Base-by-base conservation (phyloP, 257 asterid species). In the Scutellaria barbata region DNA sequence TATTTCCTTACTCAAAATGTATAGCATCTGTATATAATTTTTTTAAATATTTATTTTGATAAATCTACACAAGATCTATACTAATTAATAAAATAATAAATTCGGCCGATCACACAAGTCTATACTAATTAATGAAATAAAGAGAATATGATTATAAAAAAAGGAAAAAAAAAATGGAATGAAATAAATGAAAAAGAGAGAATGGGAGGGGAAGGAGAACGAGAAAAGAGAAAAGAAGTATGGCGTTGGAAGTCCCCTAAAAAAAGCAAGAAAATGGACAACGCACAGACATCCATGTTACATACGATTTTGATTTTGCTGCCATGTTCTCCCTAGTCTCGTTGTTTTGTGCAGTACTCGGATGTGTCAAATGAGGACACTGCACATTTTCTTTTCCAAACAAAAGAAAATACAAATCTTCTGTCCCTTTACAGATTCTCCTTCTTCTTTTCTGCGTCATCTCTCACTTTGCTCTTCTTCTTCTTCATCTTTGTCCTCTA, bases 371-470 rank as follows among this genome's bases (percentile, higher is more conserved):
- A 11, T 50, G 10, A 1, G 22, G 52, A 16, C 45, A 47, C 47
- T 48, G 6, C 40, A 35, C 63, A 14, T 17, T 54, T 69, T 43
- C 17, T 22, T 13, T 20, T n/a, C 25, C n/a, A 10, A 18, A 8
- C 63, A 53, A n/a, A 22, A 8, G 45, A 40, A 20, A 13, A 69
- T 1, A 56, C 45, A 69, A 42, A 69, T 56, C 64, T 40, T 40
- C 40, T 10, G 30, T 10, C 68, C 16, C 66, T 65, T 51, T 33
- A 4, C 7, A 39, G 52, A 43, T 73, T 73, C 66, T 67, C 53
- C 62, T 48, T 8, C 71, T 37, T 40, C 9, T 22, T 50, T 25
- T 41, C 33, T 45, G 8, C 71, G 25, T 65, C 46, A 22, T 22
- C 12, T 18, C 22, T 43, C 18, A n/a, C n/a, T n/a, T n/a, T n/a